Conservation (phyloP, 1,284 basidiomycete genomes). For the Cerrena zonata region DNA sequence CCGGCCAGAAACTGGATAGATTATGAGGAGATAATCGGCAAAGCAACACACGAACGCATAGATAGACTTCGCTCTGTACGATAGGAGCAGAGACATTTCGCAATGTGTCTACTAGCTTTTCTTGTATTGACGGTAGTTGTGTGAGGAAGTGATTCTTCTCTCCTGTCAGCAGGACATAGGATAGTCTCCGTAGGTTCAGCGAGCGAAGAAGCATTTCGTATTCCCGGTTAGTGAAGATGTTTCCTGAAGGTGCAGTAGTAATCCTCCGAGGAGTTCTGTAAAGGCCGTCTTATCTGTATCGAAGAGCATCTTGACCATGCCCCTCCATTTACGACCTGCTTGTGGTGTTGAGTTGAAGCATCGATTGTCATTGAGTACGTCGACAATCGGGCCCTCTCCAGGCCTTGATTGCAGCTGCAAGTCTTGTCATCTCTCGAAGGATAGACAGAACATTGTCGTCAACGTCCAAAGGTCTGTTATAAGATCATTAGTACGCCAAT, state of each 20-base stretch:
- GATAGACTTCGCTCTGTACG: conserved; percentile 90
- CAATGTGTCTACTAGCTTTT: conserved; percentile 91
- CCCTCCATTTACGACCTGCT: conserved; percentile 65
- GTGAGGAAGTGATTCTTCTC: conserved; percentile 88
- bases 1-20: conserved; percentile 93
- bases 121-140: conserved; percentile 89
- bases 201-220: conserved; percentile 89
- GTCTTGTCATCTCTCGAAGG: conserved; percentile 71
- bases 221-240: conserved; percentile 95
- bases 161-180: conserved; percentile 78
- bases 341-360: conserved; percentile 74
- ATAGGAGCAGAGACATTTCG: conserved; percentile 76
- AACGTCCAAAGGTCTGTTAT: conserved; percentile 59
- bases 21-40: conserved; percentile 91
- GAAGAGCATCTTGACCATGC: conserved; percentile 76
- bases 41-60: conserved; percentile 87
- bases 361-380: conserved; percentile 80
- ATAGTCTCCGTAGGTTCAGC: conserved; percentile 81
- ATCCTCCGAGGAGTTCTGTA: conserved; percentile 78
- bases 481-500: not conserved
- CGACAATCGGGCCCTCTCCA: conserved; percentile 80
- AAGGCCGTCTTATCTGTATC: conserved; percentile 85
- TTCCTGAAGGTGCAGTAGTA: conserved; percentile 81
- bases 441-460: conserved; percentile 65
- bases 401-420: conserved; percentile 75